Evolutionary conservation across 1,139 yeast species (phyloP).

Genomic region (Wickerhamiella infanticola): DNA sequence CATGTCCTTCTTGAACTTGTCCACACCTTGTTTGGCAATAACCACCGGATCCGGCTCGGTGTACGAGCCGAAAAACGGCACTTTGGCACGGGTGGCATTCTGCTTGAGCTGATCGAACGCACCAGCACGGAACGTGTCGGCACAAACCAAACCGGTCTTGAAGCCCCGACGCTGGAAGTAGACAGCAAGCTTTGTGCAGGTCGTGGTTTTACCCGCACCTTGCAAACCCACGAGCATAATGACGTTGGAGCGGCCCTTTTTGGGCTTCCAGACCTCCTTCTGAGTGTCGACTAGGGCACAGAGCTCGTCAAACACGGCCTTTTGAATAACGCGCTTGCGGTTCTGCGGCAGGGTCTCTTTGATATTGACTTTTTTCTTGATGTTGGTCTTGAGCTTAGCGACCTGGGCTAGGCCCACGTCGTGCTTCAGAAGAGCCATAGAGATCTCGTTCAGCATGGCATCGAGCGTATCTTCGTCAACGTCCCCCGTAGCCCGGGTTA

Average conservation of each 20-base stretch:
- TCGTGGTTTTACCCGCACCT: conserved; percentile 97
- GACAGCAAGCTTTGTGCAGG: conserved; percentile 92
- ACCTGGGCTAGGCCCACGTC: conserved; percentile 87
- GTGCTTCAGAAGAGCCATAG: conserved; percentile 76
- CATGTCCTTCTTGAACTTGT: conserved; percentile 75
- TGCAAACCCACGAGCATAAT: conserved; percentile 97
- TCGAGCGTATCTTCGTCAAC: conserved; percentile 50
- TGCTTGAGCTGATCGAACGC: conserved; percentile 97
- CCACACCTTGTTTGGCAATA: conserved; percentile 85
- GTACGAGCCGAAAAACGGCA: conserved; percentile 90
- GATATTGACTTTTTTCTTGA: conserved; percentile 42
- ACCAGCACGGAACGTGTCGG: conserved; percentile 98
- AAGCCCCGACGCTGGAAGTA: conserved; percentile 88
- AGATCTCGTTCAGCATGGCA: conserved; percentile 67
- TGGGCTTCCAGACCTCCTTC: conserved; percentile 60
- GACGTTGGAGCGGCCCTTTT: conserved; percentile 55
- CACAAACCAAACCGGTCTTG: conserved; percentile 93
- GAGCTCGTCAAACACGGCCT: conserved; percentile 85
- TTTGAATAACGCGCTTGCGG: conserved; percentile 70
- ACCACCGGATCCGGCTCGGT: conserved; percentile 91
- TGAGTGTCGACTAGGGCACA: conserved; percentile 64
- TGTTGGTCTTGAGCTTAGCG: conserved; percentile 56
- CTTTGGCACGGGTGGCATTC: conserved; percentile 87
- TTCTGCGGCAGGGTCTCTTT: conserved; percentile 39
- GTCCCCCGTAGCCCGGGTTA: conserved; percentile 41